phyloP scores from a whole-genome alignment of 306 rosid species.

The Prunus fruticosa region DNA sequence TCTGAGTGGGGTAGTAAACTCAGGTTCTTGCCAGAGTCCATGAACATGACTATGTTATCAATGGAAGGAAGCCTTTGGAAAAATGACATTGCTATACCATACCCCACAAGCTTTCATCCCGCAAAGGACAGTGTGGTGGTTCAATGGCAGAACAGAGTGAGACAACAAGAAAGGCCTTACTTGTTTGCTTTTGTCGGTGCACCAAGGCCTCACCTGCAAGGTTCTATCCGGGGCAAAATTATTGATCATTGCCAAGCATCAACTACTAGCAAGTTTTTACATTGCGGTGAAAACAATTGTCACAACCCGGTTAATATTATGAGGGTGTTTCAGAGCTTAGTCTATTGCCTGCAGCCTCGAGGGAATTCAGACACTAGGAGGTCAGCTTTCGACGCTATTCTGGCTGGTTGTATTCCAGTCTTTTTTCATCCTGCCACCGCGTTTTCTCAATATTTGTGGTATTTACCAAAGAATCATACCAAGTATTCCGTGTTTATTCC shows the following conservation, averaged over 20 bases:
- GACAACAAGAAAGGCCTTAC: slow-evolving; percentile 33
- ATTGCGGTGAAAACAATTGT: slow-evolving; percentile 61
- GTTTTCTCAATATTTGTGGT: slow-evolving; percentile 78
- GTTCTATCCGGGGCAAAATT: slow-evolving; percentile 54
- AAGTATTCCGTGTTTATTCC: slow-evolving; percentile 74
- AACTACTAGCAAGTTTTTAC: slow-evolving; percentile 50
- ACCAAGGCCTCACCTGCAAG: slow-evolving; percentile 57
- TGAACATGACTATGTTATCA: slow-evolving; percentile 78
- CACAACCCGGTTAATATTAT: slow-evolving; percentile 55
- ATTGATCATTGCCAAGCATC: slow-evolving; percentile 61
- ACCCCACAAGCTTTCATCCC: slow-evolving; percentile 83
- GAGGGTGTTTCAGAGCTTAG: slow-evolving; percentile 53
- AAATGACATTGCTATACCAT: slow-evolving; percentile 82
- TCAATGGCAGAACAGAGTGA: slow-evolving; percentile 56
- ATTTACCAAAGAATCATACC: slow-evolving; percentile 53
- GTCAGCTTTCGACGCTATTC: slow-evolving; percentile 77
- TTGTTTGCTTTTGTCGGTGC: slow-evolving; percentile 74
- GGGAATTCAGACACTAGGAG: slow-evolving; percentile 94
- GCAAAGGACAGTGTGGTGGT: slow-evolving; percentile 26
- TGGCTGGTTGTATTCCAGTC: slow-evolving; percentile 90
- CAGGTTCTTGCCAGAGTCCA: slow-evolving; percentile 68
- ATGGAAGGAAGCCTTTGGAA: slow-evolving; percentile 84
- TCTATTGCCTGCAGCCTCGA: slow-evolving; percentile 79
- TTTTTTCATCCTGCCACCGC: slow-evolving; percentile 90
- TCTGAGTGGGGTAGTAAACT: slow-evolving; percentile 83